These are phyloP conservation scores for Chamaecyparis obtusa DNA, from an alignment of 75 land plant genomes.

Conservation along the genomic window DNA sequence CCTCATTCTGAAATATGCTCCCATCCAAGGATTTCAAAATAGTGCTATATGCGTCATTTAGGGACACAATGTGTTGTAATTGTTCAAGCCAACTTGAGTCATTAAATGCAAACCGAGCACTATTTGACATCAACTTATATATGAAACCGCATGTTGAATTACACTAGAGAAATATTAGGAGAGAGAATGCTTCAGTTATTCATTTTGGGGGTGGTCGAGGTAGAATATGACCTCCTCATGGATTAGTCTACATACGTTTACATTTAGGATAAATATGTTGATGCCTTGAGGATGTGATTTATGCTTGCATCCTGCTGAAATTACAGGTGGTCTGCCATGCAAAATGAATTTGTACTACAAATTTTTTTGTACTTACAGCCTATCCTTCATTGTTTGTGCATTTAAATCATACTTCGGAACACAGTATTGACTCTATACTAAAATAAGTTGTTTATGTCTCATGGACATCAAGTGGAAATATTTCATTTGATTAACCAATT, in stretches of 20 bases:
- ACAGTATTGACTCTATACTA: background rate
- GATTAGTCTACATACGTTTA: background rate
- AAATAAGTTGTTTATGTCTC: background rate
- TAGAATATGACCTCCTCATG: background rate
- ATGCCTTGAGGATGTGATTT: background rate
- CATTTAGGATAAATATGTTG: background rate
- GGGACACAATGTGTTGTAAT: background rate
- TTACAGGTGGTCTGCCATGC: background rate
- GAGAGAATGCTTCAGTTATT: background rate
- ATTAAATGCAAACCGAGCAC: background rate
- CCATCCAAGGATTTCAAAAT: background rate
- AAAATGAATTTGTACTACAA: background rate
- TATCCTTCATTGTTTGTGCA: background rate
- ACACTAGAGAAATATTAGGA: background rate
- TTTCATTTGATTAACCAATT: no score
- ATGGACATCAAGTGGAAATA: background rate
- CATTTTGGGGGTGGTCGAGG: no score
- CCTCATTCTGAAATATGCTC: background rate
- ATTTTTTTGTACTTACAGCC: background rate
- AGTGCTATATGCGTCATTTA: background rate
- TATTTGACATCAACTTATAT: background rate
- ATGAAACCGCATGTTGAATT: background rate
- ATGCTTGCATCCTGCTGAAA: background rate
- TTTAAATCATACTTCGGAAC: background rate
- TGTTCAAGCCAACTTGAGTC: background rate